Conservation (phyloP, 164 flowering plant species). For the Liquidambar formosana region DNA sequence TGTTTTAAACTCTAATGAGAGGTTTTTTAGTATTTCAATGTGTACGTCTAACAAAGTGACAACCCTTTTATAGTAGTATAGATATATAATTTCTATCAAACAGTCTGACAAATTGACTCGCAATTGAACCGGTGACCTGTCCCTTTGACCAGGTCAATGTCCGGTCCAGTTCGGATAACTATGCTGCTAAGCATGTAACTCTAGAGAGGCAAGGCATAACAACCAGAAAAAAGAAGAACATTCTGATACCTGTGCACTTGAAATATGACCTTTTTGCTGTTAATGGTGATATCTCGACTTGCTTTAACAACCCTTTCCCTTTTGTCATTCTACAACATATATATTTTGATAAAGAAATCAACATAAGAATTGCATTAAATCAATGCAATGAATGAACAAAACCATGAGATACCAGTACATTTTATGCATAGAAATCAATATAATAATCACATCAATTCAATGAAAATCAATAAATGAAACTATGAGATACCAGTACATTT, state of each 20-base stretch:
- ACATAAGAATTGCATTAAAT: neutral
- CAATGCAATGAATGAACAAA: neutral
- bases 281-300: slow-evolving; percentile 87
- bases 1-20: no score
- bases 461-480: neutral
- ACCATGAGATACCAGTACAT: neutral
- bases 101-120: no score
- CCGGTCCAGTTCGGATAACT: no score
- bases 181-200: slow-evolving; percentile 44
- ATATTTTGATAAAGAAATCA: slow-evolving; percentile 1
- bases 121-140: slow-evolving; percentile 86
- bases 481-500: neutral
- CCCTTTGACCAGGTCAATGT: slow-evolving; percentile 91
- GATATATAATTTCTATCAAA: no score
- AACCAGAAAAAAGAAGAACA: slow-evolving; percentile 9
- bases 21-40: no score
- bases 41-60: no score
- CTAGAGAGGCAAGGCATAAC: neutral
- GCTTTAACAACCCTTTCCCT: slow-evolving; percentile 95
- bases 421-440: neutral
- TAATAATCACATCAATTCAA: neutral
- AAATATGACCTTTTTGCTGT: slow-evolving; percentile 95
- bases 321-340: slow-evolving; percentile 71
- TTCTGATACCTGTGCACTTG: slow-evolving; percentile 82
- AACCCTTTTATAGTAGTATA: no score